Evolutionary conservation across 306 rosid genomes (phyloP).

Genomic region (Mimosa bimucronata): DNA sequence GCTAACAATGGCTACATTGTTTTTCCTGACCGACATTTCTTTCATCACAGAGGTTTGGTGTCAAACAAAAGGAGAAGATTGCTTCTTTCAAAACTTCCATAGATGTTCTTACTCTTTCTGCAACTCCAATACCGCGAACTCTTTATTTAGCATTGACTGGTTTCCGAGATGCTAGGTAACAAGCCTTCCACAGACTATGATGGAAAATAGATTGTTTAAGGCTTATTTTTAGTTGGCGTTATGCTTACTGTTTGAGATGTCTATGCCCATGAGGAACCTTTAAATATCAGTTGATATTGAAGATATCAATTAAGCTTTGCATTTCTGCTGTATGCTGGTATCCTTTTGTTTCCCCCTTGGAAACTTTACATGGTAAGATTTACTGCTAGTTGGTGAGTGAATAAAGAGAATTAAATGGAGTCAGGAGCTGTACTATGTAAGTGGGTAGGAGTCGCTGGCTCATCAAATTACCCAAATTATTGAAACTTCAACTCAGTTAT

Average conservation of each 20-base stretch:
- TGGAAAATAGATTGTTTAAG: not conserved
- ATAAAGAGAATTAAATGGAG: not conserved
- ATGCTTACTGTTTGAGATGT: conserved; percentile 18
- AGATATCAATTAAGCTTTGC: not conserved
- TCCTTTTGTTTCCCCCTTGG: conserved; percentile 2
- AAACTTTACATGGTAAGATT: conserved; percentile 2
- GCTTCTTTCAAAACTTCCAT: conserved; percentile 94
- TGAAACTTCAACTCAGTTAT: conserved; percentile 26
- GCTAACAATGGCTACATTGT: not conserved
- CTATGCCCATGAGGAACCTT: not conserved
- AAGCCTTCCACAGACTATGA: conserved; percentile 34
- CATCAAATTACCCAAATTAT: not conserved
- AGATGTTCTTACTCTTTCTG: conserved; percentile 93
- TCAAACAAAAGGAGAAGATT: conserved; percentile 94
- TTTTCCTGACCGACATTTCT: conserved; percentile 33
- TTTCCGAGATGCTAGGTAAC: conserved; percentile 97
- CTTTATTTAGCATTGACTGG: conserved; percentile 96
- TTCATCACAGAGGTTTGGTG: conserved; percentile 86
- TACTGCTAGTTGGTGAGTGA: not conserved
- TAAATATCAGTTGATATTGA: conserved; percentile 26
- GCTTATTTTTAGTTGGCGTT: not conserved
- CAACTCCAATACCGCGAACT: conserved; percentile 96
- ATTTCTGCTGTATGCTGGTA: conserved; percentile 14
- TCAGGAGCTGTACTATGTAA: not conserved
- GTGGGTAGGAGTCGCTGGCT: conserved; percentile 4